phyloP scores from a whole-genome alignment of 75 land plant species.

The Pinus taeda region DNA sequence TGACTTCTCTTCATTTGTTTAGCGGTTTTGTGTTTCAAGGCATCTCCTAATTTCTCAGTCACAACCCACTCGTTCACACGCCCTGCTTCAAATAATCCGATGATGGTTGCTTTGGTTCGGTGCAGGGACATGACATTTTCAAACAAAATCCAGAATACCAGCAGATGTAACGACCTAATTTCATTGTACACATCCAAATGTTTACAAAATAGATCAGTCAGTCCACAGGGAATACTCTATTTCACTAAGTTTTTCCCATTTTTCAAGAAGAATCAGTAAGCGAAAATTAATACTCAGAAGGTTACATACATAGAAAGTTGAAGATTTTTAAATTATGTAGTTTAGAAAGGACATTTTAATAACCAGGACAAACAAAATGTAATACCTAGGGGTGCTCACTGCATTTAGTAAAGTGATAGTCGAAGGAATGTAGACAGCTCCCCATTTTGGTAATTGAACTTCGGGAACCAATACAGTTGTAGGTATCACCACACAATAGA shows the following conservation, averaged over 20 bases:
- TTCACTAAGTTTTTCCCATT: background rate
- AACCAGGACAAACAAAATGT: background rate
- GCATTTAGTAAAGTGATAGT: conserved; percentile 83
- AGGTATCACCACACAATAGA: conserved; percentile 87
- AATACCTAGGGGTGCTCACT: conserved; percentile 81
- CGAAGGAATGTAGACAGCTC: conserved; percentile 81
- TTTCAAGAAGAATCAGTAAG: background rate
- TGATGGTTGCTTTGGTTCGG: conserved; percentile 85
- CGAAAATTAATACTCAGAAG: too few relatives aligned
- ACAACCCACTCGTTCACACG: conserved; percentile 97
- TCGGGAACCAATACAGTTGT: conserved; percentile 87
- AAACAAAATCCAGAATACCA: conserved; percentile 96
- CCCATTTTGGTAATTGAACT: conserved; percentile 87
- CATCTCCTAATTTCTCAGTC: conserved; percentile 90
- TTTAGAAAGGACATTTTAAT: too few relatives aligned
- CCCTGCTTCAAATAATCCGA: conserved; percentile 75
- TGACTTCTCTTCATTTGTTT: conserved; percentile 34
- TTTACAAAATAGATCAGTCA: background rate
- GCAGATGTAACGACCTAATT: conserved; percentile 79
- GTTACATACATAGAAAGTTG: too few relatives aligned
- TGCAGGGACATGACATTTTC: conserved; percentile 98
- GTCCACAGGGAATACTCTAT: background rate
- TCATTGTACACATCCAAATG: conserved; percentile 26
- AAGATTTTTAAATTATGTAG: too few relatives aligned
- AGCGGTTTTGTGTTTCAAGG: conserved; percentile 47